Percentiles rank a stretch among this genome's conserved stretches.
Evolutionary conservation across 2,329 filamentous ascomycete species (phyloP).

Genomic region (Sclerotinia minor): DNA sequence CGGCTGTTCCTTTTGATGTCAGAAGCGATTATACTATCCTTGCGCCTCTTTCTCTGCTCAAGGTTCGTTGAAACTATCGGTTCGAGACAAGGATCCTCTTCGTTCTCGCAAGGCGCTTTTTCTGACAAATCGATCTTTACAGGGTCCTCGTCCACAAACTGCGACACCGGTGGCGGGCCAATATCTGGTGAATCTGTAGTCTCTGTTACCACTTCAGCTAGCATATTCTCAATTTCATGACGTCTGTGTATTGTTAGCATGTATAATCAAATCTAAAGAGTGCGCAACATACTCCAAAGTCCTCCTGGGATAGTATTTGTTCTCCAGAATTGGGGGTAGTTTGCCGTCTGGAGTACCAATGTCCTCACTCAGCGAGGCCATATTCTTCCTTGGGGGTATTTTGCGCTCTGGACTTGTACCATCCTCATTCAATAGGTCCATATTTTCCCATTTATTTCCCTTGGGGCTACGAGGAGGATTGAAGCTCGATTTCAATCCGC

Average conservation of each 20-base stretch:
- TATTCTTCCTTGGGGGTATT: slow-evolving; percentile 51
- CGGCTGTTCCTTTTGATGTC: slow-evolving; percentile 30
- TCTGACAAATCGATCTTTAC: slow-evolving; percentile 54
- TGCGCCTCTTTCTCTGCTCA: slow-evolving; percentile 42
- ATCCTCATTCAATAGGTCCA: slow-evolving; percentile 24
- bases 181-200: slow-evolving; percentile 66
- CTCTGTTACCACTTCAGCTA: slow-evolving; percentile 36
- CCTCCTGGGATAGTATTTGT: slow-evolving; percentile 64
- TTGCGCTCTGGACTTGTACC: slow-evolving; percentile 50
- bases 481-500: slow-evolving; percentile 40
- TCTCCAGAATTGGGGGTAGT: slow-evolving; percentile 68
- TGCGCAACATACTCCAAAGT: slow-evolving; percentile 62
- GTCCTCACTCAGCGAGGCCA: slow-evolving; percentile 42
- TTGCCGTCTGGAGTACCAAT: slow-evolving; percentile 43
- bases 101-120: slow-evolving; percentile 23
- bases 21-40: slow-evolving; percentile 34
- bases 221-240: slow-evolving; percentile 38
- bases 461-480: slow-evolving; percentile 48
- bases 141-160: slow-evolving; percentile 58
- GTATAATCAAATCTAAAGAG: neutral
- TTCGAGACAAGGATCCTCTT: slow-evolving; percentile 32
- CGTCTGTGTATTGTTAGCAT: slow-evolving; percentile 33
- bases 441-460: slow-evolving; percentile 55
- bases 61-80: slow-evolving; percentile 39
- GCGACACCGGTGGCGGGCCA: slow-evolving; percentile 61